These are phyloP conservation scores for Boletus patriciae DNA, from an alignment of 768 basidiomycete species.

Conservation along the genomic window DNA sequence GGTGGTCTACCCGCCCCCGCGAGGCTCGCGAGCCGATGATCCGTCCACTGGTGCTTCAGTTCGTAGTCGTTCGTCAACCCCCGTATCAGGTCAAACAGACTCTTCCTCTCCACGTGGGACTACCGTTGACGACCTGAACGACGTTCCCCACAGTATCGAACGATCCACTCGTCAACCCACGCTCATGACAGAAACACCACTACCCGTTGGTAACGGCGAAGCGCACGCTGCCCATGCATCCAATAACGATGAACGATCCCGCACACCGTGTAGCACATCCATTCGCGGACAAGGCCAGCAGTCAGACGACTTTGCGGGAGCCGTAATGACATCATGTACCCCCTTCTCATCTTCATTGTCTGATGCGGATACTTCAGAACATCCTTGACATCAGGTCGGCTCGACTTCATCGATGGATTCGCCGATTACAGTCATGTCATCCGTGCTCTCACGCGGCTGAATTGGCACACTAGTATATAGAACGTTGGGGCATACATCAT, in stretches of 20 bases:
- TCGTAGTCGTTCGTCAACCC: conserved; percentile 31
- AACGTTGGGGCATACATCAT: conserved; percentile 15
- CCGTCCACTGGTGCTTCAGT: conserved; percentile 8
- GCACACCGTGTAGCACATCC: not conserved
- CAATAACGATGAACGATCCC: conserved; percentile 14
- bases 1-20: conserved; percentile 3
- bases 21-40: conserved; percentile 12
- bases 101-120: conserved; percentile 28
- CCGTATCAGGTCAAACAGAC: conserved; percentile 37
- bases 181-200: conserved; percentile 16
- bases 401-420: conserved; percentile 43
- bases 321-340: conserved; percentile 20
- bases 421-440: conserved; percentile 11
- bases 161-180: conserved; percentile 18
- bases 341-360: conserved; percentile 30
- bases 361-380: conserved; percentile 23
- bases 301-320: conserved; percentile 10
- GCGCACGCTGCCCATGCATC: conserved; percentile 7
- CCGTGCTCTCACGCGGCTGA: conserved; percentile 7
- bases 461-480: conserved; percentile 14
- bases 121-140: conserved; percentile 30
- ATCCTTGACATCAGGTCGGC: conserved; percentile 40
- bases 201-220: conserved; percentile 10
- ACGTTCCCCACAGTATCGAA: conserved; percentile 29
- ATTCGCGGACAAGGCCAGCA: conserved; percentile 7